A percentile compares a stretch with the other conserved stretches of the same genome.
These are phyloP conservation scores for Coniochaeta sp. DNA, from an alignment of 2,329 filamentous ascomycete species.

Conservation along the genomic window DNA sequence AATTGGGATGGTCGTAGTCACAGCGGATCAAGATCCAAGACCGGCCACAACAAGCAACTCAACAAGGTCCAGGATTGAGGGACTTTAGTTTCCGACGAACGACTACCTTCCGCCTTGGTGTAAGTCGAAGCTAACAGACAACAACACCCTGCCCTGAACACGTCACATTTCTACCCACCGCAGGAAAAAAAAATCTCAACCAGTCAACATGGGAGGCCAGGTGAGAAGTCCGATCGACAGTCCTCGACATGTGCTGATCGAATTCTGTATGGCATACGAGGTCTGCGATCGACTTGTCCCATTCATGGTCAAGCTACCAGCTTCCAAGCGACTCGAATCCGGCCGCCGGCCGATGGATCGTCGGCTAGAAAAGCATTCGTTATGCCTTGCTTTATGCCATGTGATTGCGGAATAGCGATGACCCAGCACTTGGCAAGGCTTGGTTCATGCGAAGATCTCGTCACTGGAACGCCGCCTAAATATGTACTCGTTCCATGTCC, in stretches of 20 bases:
- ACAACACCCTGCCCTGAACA: background rate
- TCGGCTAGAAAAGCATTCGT: background rate
- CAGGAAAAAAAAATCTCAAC: background rate
- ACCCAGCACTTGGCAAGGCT: too few relatives aligned
- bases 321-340: background rate
- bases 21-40: background rate
- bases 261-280: too few relatives aligned
- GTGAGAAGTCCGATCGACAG: background rate
- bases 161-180: background rate
- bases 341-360: background rate
- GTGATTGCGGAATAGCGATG: background rate
- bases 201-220: background rate
- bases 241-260: background rate
- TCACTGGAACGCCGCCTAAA: background rate
- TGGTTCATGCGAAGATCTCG: conserved; percentile 1
- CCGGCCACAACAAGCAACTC: background rate
- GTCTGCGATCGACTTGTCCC: background rate
- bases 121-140: background rate
- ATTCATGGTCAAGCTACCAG: too few relatives aligned
- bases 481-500: background rate
- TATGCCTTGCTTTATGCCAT: background rate
- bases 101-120: background rate
- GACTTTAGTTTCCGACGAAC: background rate
- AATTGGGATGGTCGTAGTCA: background rate
- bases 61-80: background rate